Percentiles rank a stretch among this genome's conserved stretches.
Evolutionary conservation across 2,329 filamentous ascomycete genomes (phyloP).

Genomic region (Aspergillus terreus): DNA sequence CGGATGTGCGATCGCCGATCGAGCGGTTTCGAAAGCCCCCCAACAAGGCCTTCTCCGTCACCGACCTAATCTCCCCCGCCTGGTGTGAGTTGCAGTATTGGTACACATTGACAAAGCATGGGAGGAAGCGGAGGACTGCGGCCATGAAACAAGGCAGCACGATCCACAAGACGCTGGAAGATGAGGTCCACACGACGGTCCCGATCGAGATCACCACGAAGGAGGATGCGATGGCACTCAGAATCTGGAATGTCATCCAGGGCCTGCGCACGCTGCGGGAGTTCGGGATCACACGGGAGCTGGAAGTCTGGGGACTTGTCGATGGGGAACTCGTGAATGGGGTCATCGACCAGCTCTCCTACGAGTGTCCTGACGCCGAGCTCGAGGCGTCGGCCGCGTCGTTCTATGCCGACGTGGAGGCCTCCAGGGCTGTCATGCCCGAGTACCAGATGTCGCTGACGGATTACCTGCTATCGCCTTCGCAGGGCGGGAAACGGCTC

Average conservation of each 20-base stretch:
- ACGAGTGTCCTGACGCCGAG: slow-evolving; percentile 68
- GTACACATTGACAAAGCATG: slow-evolving; percentile 76
- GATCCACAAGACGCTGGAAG: slow-evolving; percentile 79
- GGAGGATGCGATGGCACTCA: slow-evolving; percentile 78
- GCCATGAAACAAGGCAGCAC: slow-evolving; percentile 81
- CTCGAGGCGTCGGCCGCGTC: slow-evolving; percentile 60
- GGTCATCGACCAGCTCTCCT: slow-evolving; percentile 81
- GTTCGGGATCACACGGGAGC: slow-evolving; percentile 68
- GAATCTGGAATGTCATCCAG: slow-evolving; percentile 88
- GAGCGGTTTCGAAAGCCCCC: slow-evolving; percentile 75
- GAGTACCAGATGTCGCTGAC: slow-evolving; percentile 45
- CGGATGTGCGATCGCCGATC: slow-evolving; percentile 60
- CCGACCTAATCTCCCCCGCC: slow-evolving; percentile 79
- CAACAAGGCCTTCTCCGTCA: slow-evolving; percentile 77
- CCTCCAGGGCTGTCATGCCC: slow-evolving; percentile 33
- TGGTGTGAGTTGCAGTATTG: slow-evolving; percentile 97
- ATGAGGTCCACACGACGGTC: slow-evolving; percentile 76
- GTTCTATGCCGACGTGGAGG: slow-evolving; percentile 35
- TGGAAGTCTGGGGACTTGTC: slow-evolving; percentile 81
- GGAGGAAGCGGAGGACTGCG: slow-evolving; percentile 68
- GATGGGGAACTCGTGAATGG: slow-evolving; percentile 83
- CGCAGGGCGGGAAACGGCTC: slow-evolving; percentile 32
- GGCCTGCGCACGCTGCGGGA: slow-evolving; percentile 71
- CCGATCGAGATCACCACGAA: slow-evolving; percentile 66
- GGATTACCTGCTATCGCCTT: slow-evolving; percentile 41